Base-by-base conservation (phyloP, 768 basidiomycete genomes). In the Sistotremastrum suecicum region DNA sequence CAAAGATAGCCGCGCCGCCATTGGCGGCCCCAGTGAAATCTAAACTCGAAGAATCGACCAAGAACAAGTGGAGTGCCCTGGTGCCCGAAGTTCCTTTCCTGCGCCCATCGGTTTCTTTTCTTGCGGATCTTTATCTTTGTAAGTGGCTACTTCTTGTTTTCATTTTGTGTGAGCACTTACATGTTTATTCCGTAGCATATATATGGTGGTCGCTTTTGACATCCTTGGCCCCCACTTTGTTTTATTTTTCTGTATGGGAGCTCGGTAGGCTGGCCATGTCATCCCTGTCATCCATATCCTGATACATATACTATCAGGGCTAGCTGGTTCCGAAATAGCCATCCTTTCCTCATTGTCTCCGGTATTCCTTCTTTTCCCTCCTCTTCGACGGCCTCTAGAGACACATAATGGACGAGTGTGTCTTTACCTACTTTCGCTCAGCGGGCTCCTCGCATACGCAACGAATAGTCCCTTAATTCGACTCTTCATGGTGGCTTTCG, bases 231-330 rank as follows among this genome's bases (percentile, higher is more conserved):
- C 79, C 82, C 1, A 78, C 83, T 3, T 67, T 92, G 3, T 92
- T 92, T 66, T 92, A 91, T 63, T 92, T 88, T 64, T 89, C 85
- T 29, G 77, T 94, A 12, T 91, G 89, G 89, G 74, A 87, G 56
- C 77, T 91, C 11, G 86, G 83, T 30, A 70, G 2, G 20, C 20
- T 20, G 20, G 20, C 20, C 20, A 20, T 1, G 20, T 20, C 20
- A 20, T 20, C 20, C 20, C 20, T 20, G 2, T 20, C 20, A 20
- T 20, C 20, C 20, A 20, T 20, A 20, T 20, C 20, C 20, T 20
- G 20, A 20, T 20, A 20, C 20, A 20, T 20, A 20, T 20, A 20
- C 20, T 20, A 20, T 20, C 20, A 20, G 20, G 20, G 20, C 20
- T 92, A 32, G 76, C 83, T 7, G 90, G 90, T 4, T 75, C 80